These are phyloP conservation scores for Aristolochia californica DNA, from an alignment of 164 flowering plant species.

Conservation along the genomic window DNA sequence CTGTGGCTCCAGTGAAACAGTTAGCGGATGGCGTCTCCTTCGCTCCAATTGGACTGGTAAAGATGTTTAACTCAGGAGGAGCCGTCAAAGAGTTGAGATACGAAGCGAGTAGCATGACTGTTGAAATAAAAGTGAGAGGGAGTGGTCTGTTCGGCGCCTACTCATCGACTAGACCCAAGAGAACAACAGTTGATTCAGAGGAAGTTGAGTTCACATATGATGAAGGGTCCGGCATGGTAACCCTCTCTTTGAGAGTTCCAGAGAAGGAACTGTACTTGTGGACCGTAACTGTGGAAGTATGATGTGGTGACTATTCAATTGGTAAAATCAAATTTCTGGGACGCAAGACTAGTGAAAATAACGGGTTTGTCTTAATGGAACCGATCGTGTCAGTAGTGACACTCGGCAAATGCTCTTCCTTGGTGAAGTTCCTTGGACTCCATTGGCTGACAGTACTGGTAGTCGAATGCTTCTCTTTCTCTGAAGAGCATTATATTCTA, in stretches of 20 bases:
- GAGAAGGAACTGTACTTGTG: constrained; percentile 51
- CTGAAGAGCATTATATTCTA: no score
- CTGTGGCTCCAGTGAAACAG: constrained; percentile 56
- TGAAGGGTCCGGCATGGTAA: constrained; percentile 35
- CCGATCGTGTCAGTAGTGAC: no score
- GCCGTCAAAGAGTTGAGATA: constrained; percentile 52
- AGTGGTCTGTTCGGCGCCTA: constrained; percentile 65
- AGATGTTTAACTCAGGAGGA: constrained; percentile 89
- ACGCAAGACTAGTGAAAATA: no score
- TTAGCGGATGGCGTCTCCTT: constrained; percentile 28
- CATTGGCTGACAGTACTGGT: no score
- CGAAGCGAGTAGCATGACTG: constrained; percentile 18
- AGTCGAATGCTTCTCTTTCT: no score
- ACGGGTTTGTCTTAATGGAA: no score
- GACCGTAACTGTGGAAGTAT: constrained; percentile 18
- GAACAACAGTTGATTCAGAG: constrained; percentile 34
- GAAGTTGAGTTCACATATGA: constrained; percentile 43
- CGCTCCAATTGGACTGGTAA: constrained; percentile 64
- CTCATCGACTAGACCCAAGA: constrained; percentile 50
- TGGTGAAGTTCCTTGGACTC: no score
- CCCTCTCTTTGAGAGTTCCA: constrained; percentile 31
- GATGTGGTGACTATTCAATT: no score
- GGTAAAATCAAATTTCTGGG: no score
- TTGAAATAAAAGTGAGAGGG: constrained; percentile 50
- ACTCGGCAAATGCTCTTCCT: no score